Evolutionary conservation across 805 yeast species (phyloP), one percentile per base, ranked within the genome.

Genomic region (Wickerhamiella australiensis): DNA sequence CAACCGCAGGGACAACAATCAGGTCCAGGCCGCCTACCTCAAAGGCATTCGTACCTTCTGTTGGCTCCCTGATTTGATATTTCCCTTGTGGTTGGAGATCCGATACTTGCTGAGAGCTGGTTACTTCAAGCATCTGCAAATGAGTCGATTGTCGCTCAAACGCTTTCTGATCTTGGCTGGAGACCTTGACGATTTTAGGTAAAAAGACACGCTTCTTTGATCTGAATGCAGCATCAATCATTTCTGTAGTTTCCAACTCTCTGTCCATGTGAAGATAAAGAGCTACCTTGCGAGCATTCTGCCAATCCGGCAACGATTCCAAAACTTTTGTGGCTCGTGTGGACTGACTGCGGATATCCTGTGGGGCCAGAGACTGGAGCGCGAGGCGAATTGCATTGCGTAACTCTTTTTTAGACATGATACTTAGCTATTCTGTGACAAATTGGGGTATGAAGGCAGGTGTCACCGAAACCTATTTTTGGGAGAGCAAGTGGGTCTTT

Each of bases 1-100:
- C 95, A 1, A 90, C 80, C 0, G 94, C 96, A 0, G 97, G 97
- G 0, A 90, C 70, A 5, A 90, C 65, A 5, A 90, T 67, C 8
- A 90, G 57, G 56, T 90, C 96, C 20, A 90, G 65, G 0, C 76
- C 78, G 2, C 54, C 43, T 6, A 11, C 59, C 5, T 41, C 50
- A 3, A 55, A 46, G 15, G 59, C 56, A 29, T 57, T 51, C 9
- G 18, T 17, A 2, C 64, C 64, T 4, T 31, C n/a, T 3, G 55
- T 60, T 0, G 96, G 96, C 60, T 88, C 96, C 47, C 74, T 62
- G 17, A 88, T 64, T 22, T 75, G 61, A 58, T 76, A 87, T 50
- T 69, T 75, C 0, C 96, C 96, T 31, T 72, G 73, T 0, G 94
- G 94, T 50, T 64, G 53, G 53, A 87, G 66, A 1, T 54, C 51